Conservation (phyloP, 2,329 filamentous ascomycete species). For the Davidsoniella eucalypti region DNA sequence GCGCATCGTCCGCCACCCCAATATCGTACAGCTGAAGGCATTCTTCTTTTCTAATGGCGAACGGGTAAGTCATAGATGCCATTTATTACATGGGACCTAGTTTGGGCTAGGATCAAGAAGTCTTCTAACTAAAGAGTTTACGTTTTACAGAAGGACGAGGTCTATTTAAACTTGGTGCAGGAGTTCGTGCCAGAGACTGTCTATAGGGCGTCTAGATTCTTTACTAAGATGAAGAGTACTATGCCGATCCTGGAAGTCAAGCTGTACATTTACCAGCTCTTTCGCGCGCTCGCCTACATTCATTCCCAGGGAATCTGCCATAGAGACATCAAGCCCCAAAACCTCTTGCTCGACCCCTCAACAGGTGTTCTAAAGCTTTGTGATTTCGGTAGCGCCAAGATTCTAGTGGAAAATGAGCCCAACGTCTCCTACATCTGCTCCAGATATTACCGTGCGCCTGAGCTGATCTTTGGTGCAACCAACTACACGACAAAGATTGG, state of each 20-base stretch:
- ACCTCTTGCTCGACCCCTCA: constrained; percentile 79
- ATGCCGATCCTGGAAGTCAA: constrained; percentile 99
- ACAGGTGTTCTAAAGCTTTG: constrained; percentile 92
- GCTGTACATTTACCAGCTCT: constrained; percentile 98
- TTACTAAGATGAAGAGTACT: constrained; percentile 99
- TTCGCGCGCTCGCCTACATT: constrained; percentile 95
- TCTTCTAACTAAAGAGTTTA: constrained; percentile 6
- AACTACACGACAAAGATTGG: constrained; percentile 99
- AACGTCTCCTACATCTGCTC: constrained; percentile 99
- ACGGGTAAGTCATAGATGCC: constrained; percentile 43
- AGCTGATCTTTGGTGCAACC: constrained; percentile 95
- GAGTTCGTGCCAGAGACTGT: constrained; percentile 98
- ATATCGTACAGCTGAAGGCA: constrained; percentile 96
- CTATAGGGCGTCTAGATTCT: constrained; percentile 93
- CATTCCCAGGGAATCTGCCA: constrained; percentile 99
- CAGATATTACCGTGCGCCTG: constrained; percentile 92
- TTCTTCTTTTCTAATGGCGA: constrained; percentile 99
- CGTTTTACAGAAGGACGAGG: constrained; percentile 68
- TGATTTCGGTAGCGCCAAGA: constrained; percentile 98
- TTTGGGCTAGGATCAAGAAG: neutral
- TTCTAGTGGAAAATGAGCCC: constrained; percentile 93
- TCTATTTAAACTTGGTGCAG: constrained; percentile 94
- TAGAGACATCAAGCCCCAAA: constrained; percentile 97
- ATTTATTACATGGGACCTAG: too few species aligned
- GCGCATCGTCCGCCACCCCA: constrained; percentile 96